phyloP scores from a whole-genome alignment of 2,329 filamentous ascomycete species.

The Curvularia hawaiiensis region DNA sequence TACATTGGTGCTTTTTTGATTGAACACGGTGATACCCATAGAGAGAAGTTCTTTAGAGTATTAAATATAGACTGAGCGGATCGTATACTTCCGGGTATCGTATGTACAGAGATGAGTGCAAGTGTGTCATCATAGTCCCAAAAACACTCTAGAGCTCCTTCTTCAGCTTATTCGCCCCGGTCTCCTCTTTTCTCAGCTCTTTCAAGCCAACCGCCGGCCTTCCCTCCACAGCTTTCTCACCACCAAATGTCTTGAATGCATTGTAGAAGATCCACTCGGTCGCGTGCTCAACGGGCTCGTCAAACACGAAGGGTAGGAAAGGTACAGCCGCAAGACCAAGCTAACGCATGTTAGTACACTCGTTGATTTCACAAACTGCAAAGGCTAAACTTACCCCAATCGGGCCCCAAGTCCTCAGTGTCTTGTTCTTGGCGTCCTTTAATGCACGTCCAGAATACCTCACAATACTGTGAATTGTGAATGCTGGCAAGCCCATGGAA shows the following conservation, averaged over 20 bases:
- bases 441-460: constrained; percentile 85
- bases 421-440: constrained; percentile 78
- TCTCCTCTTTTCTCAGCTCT: constrained; percentile 44
- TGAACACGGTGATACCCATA: neutral
- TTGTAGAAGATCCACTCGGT: constrained; percentile 91
- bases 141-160: constrained; percentile 45
- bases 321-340: constrained; percentile 72
- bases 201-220: constrained; percentile 47
- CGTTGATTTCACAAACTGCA: neutral
- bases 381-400: constrained; percentile 72
- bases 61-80: constrained; percentile 12
- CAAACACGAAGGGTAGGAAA: constrained; percentile 82
- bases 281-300: constrained; percentile 88
- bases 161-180: constrained; percentile 35
- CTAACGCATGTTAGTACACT: constrained; percentile 42
- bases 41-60: neutral
- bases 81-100: constrained; percentile 2
- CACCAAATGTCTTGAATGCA: constrained; percentile 76
- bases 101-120: neutral
- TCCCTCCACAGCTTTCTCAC: constrained; percentile 59
- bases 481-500: constrained; percentile 90
- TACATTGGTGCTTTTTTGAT: neutral
- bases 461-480: constrained; percentile 93
- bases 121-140: neutral
- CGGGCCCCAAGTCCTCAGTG: constrained; percentile 81